Conservation (phyloP, 2,329 filamentous ascomycete species). For the Chaetomiaceae sp. region DNA sequence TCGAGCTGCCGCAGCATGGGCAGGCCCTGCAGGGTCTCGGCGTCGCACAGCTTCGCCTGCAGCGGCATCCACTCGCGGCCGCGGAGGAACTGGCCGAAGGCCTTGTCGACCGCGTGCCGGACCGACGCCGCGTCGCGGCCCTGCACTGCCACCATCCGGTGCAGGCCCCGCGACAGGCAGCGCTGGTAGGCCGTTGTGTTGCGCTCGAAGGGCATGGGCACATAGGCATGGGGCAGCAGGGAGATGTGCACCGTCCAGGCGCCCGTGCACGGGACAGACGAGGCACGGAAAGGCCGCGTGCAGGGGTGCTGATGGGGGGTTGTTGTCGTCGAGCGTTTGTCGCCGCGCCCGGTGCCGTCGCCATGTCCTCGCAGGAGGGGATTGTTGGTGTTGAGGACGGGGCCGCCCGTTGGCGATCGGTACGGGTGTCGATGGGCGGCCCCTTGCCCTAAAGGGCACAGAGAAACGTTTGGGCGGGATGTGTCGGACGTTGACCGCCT, state of each 20-base stretch:
- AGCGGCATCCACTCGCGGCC: constrained; percentile 54
- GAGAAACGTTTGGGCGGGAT: constrained; percentile 24
- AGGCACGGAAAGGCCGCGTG: constrained; percentile 21
- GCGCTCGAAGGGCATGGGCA: constrained; percentile 58
- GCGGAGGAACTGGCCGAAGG: constrained; percentile 48
- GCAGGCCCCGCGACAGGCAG: constrained; percentile 56
- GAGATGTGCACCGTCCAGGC: constrained; percentile 59
- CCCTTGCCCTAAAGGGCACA: constrained; percentile 27
- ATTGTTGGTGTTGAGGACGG: constrained; percentile 17
- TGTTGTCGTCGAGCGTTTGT: background rate
- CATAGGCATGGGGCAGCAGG: constrained; percentile 49
- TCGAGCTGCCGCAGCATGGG: constrained; percentile 57
- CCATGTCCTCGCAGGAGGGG: constrained; percentile 11
- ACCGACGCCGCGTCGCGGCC: constrained; percentile 49
- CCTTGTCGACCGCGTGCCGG: constrained; percentile 42
- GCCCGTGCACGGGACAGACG: constrained; percentile 29
- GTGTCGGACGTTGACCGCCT: constrained; percentile 28
- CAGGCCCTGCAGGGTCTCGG: constrained; percentile 49
- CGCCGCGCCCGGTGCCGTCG: constrained; percentile 21
- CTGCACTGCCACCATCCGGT: constrained; percentile 52
- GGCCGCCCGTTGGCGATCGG: constrained; percentile 23
- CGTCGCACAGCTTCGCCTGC: constrained; percentile 56
- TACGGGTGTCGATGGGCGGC: constrained; percentile 21
- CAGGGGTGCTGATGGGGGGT: constrained; percentile 19
- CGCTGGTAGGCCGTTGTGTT: constrained; percentile 58